phyloP scores from a whole-genome alignment of 2,329 filamentous ascomycete species.

The Penicillium sp. region DNA sequence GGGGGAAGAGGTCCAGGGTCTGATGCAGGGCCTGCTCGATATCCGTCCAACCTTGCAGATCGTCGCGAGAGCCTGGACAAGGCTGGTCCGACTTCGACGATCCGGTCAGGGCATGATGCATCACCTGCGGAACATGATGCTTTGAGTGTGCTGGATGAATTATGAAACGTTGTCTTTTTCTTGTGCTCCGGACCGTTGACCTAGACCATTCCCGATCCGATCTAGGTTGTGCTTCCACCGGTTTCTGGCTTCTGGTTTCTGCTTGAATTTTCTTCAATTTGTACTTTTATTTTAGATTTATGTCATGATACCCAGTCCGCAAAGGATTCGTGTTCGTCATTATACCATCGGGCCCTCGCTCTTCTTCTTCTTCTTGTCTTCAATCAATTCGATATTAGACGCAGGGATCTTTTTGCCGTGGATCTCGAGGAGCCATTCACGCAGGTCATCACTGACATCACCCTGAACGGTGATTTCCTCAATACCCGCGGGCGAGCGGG shows the following conservation, averaged over 20 bases:
- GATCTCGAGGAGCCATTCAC: constrained; percentile 84
- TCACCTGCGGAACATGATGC: constrained; percentile 24
- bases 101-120: background rate
- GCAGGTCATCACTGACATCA: constrained; percentile 90
- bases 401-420: constrained; percentile 82
- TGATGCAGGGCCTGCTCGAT: constrained; percentile 9
- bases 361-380: constrained; percentile 93
- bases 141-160: constrained; percentile 30
- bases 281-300: constrained; percentile 16
- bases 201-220: background rate
- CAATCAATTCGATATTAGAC: constrained; percentile 90
- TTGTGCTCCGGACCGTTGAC: background rate
- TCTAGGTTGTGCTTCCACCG: background rate
- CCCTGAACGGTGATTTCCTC: constrained; percentile 99
- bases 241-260: constrained; percentile 1
- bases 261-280: constrained; percentile 12
- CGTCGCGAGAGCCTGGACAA: constrained; percentile 17
- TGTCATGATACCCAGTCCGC: constrained; percentile 28
- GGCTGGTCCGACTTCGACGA: constrained; percentile 3
- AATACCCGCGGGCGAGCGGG: constrained; percentile 77
- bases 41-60: constrained; percentile 23
- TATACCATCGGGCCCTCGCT: constrained; percentile 14
- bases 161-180: constrained; percentile 18
- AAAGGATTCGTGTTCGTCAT: constrained; percentile 18
- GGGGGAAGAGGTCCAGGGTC: background rate